phyloP scores from a whole-genome alignment of 371 early-diverging fungal genomes.

The Nematocida minor region DNA sequence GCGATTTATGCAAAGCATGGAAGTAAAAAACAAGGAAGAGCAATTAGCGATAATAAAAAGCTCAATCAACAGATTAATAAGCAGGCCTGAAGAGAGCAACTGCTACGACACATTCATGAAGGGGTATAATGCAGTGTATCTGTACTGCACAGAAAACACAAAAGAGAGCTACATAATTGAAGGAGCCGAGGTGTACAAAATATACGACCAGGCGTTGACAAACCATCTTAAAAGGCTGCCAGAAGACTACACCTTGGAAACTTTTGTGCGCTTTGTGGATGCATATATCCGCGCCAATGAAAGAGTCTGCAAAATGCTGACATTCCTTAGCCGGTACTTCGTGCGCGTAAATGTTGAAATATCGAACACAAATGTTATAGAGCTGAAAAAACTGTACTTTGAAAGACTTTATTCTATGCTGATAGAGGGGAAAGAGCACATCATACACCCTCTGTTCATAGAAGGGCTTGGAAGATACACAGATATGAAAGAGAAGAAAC shows the following conservation, averaged over 20 bases:
- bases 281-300: slow-evolving; percentile 40
- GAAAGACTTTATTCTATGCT: slow-evolving; percentile 9
- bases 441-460: slow-evolving; percentile 9
- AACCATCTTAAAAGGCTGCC: slow-evolving; percentile 33
- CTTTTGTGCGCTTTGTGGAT: slow-evolving; percentile 24
- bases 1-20: background rate
- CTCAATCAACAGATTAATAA: slow-evolving; percentile 13
- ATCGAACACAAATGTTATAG: slow-evolving; percentile 22
- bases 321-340: slow-evolving; percentile 41
- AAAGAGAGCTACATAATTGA: slow-evolving; percentile 41
- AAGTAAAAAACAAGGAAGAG: background rate
- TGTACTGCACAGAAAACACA: slow-evolving; percentile 38
- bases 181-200: slow-evolving; percentile 24
- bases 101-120: slow-evolving; percentile 6
- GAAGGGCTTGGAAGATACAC: background rate
- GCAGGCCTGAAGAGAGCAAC: background rate
- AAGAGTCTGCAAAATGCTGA: slow-evolving; percentile 39
- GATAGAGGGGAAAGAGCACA: slow-evolving; percentile 1
- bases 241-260: slow-evolving; percentile 24
- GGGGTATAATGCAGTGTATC: slow-evolving; percentile 48
- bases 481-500: background rate
- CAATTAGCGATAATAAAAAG: slow-evolving; percentile 23
- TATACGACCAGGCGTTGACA: slow-evolving; percentile 20
- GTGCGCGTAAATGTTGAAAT: slow-evolving; percentile 42
- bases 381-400: slow-evolving; percentile 23